Conservation (phyloP, 108 stramenopile genomes). For the Schizochytrium sp. region DNA sequence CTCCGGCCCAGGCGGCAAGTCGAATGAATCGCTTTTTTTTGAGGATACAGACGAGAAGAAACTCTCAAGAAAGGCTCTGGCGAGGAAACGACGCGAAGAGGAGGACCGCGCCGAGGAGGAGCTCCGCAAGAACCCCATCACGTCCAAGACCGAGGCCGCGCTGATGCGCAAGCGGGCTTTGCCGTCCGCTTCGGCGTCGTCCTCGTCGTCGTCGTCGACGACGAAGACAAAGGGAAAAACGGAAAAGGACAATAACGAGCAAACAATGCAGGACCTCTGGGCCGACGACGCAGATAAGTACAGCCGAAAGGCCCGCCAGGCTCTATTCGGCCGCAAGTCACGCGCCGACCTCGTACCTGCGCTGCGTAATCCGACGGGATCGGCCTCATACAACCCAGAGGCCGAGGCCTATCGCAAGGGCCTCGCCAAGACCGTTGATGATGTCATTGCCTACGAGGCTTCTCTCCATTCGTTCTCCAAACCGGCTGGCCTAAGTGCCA, state of each 20-base stretch:
- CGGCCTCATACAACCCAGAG: constrained; percentile 11
- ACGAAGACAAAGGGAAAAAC: too few species aligned
- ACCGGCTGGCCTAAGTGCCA: not conserved
- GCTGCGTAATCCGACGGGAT: not conserved
- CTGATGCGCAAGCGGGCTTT: not conserved
- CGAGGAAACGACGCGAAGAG: not conserved
- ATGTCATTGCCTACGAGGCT: not conserved
- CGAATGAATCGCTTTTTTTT: not conserved
- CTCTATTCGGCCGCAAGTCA: too few species aligned
- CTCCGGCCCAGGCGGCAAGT: not conserved
- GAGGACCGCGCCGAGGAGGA: not conserved
- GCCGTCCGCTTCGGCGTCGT: too few species aligned
- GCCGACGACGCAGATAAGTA: not conserved
- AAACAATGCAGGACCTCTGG: not conserved
- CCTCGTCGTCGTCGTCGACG: too few species aligned
- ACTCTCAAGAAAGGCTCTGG: not conserved
- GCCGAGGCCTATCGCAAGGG: not conserved
- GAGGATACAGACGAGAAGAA: not conserved
- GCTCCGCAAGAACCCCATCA: too few species aligned
- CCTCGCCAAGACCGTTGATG: not conserved
- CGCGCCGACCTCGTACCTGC: not conserved
- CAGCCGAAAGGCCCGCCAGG: not conserved
- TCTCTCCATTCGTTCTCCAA: not conserved
- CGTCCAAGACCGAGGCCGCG: not conserved
- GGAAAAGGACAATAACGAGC: not conserved